Evolutionary conservation across 169 alveolate genomes (phyloP).

Genomic region (Eimeria praecox): DNA sequence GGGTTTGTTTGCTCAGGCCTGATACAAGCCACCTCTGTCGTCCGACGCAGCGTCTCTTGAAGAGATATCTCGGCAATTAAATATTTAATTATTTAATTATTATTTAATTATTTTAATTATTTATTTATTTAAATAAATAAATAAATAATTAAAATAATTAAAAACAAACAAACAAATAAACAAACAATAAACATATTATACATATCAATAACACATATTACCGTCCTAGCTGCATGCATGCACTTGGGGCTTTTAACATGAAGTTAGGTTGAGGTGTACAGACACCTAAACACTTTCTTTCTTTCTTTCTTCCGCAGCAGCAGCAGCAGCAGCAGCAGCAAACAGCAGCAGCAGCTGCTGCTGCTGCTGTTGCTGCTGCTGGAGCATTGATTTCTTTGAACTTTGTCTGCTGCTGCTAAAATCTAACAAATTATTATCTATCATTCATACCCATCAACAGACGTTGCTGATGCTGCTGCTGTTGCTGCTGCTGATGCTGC

Average conservation of each 20-base stretch:
- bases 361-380: not conserved
- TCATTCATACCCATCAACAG: too few relatives aligned
- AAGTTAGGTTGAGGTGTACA: not conserved
- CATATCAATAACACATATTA: too few relatives aligned
- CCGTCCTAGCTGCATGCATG: conserved; percentile 36
- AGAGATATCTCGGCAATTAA: not conserved
- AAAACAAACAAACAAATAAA: not conserved
- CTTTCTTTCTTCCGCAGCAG: not conserved
- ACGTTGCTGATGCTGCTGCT: not conserved
- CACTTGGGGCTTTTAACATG: not conserved
- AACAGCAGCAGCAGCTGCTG: not conserved
- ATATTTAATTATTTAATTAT: too few relatives aligned
- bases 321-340: not conserved
- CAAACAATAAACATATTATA: too few relatives aligned
- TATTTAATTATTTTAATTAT: too few relatives aligned
- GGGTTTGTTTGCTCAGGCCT: conserved; percentile 32
- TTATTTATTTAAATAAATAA: too few relatives aligned
- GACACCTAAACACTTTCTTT: not conserved
- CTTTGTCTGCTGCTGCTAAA: not conserved
- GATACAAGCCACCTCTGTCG: conserved; percentile 33
- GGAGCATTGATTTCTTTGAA: not conserved
- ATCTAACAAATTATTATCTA: not conserved
- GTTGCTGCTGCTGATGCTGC: not conserved
- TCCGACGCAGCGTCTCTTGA: conserved; percentile 35
- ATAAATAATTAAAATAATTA: not conserved